Evolutionary conservation across 176 grass and related monocot species (phyloP), one percentile per base, ranked within the genome.

Genomic region (Ensete ventricosum): DNA sequence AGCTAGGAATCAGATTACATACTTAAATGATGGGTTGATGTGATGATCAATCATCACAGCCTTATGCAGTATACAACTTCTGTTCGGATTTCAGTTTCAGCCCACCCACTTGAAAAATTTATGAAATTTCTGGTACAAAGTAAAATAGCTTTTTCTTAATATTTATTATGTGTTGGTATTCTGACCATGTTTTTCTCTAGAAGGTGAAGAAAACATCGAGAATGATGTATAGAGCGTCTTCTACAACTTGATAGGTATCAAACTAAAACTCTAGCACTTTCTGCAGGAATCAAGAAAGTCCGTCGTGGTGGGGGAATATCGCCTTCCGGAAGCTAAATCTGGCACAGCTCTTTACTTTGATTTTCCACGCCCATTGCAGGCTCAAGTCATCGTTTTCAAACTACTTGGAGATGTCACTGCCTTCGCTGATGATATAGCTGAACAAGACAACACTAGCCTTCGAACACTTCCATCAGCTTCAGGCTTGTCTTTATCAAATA

Each of bases 401-500:
- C 81, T 99, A 77, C 81, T 80, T 75, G 95, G 95, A 23, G 90
- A 99, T 82, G 86, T 94, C 64, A 85, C 90, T 50, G 78, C 86
- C 55, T 99, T 99, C 68, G 78, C 79, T 50, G 90, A 99, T 71
- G 95, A 99, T 72, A 89, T 91, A 85, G 75, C 88, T 78, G 95
- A 99, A 67, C 81, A 83, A 76, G 88, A 94, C 23, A 73, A 78
- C 54, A 87, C 82, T 27, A 93, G 78, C 74, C 81, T 87, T 58
- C 79, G 95, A 55, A 91, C 93, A 80, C 84, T 91, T 81, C 95
- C 95, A 57, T 54, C 94, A 65, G 88, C 95, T 8, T 80, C 86
- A 34, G 95, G 95, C 25, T 50, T 99, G 13, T 91, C 90, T 71
- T 88, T 99, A 78, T 86, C 90, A 58, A 99, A 87, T 84, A 99